These are phyloP conservation scores for Ballota nigra DNA, from an alignment of 257 asterid species.

Conservation along the genomic window DNA sequence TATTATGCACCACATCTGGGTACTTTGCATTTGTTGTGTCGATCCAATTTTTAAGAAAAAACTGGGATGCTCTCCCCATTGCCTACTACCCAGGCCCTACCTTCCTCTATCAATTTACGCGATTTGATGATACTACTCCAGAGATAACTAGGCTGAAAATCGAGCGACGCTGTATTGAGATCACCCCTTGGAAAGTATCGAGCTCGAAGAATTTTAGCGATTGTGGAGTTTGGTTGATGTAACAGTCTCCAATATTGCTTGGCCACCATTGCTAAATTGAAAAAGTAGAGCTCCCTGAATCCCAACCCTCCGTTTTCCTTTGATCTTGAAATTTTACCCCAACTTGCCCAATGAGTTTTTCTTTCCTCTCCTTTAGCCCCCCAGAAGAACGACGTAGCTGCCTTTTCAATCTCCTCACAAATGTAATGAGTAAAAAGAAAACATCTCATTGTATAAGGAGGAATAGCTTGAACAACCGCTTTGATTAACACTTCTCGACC, in stretches of 20 bases:
- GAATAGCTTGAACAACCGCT: too few relatives aligned
- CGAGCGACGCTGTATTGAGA: too few relatives aligned
- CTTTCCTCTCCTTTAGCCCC: neutral
- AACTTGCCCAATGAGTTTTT: neutral
- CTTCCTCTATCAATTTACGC: too few relatives aligned
- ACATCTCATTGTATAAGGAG: too few relatives aligned
- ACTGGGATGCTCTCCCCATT: too few relatives aligned
- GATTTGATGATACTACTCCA: too few relatives aligned
- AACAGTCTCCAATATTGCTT: neutral
- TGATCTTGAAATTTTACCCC: neutral
- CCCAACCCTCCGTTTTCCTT: neutral
- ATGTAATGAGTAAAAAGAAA: neutral
- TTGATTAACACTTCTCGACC: too few relatives aligned
- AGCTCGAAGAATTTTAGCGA: neutral
- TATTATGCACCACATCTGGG: too few relatives aligned
- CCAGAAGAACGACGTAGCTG: neutral
- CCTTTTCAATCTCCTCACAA: neutral
- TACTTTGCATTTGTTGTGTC: too few relatives aligned
- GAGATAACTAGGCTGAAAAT: too few relatives aligned
- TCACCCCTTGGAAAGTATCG: neutral
- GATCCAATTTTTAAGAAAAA: too few relatives aligned
- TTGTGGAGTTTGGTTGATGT: neutral
- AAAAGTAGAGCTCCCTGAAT: neutral
- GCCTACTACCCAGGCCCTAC: too few relatives aligned
- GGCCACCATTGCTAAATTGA: neutral